Evolutionary conservation across 2,329 filamentous ascomycete genomes (phyloP).

Genomic region (Epichloe sp.): DNA sequence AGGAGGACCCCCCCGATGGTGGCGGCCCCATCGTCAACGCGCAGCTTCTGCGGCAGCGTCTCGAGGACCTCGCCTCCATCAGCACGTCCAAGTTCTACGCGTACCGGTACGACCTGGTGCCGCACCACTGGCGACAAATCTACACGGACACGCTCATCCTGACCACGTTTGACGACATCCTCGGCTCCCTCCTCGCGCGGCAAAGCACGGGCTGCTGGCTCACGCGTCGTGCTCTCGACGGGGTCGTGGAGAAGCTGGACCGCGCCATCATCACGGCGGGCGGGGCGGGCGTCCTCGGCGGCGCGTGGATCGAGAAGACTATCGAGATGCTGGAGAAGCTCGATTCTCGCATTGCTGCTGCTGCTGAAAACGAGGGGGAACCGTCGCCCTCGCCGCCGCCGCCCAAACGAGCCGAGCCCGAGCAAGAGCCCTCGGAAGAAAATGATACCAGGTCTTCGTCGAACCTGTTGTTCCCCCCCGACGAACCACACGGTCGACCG

Average conservation of each 20-base stretch:
- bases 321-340: constrained; percentile 29
- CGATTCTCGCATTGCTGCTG: constrained; percentile 3
- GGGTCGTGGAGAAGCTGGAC: constrained; percentile 56
- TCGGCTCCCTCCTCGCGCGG: constrained; percentile 7
- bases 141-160: constrained; percentile 60
- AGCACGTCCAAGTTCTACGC: constrained; percentile 57
- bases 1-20: neutral
- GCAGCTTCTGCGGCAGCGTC: constrained; percentile 24
- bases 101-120: constrained; percentile 54
- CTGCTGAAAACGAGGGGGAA: neutral
- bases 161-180: constrained; percentile 33
- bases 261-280: constrained; percentile 65
- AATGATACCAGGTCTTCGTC: accelerated
- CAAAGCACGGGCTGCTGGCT: neutral
- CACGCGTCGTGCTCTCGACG: constrained; percentile 27
- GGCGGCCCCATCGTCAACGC: constrained; percentile 3
- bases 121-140: constrained; percentile 53
- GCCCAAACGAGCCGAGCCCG: constrained; percentile 10
- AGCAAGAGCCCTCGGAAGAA: too few species aligned
- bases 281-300: constrained; percentile 40
- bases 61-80: constrained; percentile 44
- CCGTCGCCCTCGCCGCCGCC: constrained; percentile 3
- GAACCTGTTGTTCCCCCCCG: constrained; percentile 11
- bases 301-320: constrained; percentile 36
- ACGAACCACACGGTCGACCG: constrained; percentile 18